phyloP scores from a whole-genome alignment of 805 yeast genomes.

The Ogataea allantospora region DNA sequence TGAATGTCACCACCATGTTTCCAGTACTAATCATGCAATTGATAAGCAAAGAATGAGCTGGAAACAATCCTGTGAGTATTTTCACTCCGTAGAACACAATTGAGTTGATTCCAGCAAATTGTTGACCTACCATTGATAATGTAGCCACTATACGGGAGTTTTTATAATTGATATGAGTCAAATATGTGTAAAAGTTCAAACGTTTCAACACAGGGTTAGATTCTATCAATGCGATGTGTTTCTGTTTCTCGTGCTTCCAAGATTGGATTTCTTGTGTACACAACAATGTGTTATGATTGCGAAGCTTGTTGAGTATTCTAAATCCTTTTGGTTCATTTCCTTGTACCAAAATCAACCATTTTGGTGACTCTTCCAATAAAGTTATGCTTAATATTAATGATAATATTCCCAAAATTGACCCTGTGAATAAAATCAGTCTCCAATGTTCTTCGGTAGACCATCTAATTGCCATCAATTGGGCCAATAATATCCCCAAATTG shows the following conservation, averaged over 20 bases:
- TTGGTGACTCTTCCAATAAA: conserved; percentile 72
- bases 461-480: conserved; percentile 70
- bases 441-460: conserved; percentile 69
- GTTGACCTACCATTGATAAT: conserved; percentile 78
- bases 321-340: conserved; percentile 38
- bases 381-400: conserved; percentile 44
- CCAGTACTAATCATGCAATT: conserved; percentile 75
- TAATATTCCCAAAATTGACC: conserved; percentile 49
- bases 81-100: conserved; percentile 92
- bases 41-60: conserved; percentile 65
- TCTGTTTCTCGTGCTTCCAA: conserved; percentile 32
- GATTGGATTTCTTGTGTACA: conserved; percentile 27
- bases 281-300: conserved; percentile 16
- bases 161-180: conserved; percentile 48
- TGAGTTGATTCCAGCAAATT: conserved; percentile 89
- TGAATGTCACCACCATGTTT: conserved; percentile 71
- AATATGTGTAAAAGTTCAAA: conserved; percentile 42
- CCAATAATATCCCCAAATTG: conserved; percentile 77
- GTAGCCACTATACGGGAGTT: conserved; percentile 66
- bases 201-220: conserved; percentile 22
- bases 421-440: conserved; percentile 69
- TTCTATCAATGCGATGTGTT: conserved; percentile 24
- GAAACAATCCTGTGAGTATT: conserved; percentile 68
- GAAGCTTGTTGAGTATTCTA: conserved; percentile 38
- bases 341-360: conserved; percentile 59